A percentile compares a stretch with the other conserved stretches of the same genome.
phyloP scores from a whole-genome alignment of 2,329 filamentous ascomycete genomes.

The Rosellinia necatrix region DNA sequence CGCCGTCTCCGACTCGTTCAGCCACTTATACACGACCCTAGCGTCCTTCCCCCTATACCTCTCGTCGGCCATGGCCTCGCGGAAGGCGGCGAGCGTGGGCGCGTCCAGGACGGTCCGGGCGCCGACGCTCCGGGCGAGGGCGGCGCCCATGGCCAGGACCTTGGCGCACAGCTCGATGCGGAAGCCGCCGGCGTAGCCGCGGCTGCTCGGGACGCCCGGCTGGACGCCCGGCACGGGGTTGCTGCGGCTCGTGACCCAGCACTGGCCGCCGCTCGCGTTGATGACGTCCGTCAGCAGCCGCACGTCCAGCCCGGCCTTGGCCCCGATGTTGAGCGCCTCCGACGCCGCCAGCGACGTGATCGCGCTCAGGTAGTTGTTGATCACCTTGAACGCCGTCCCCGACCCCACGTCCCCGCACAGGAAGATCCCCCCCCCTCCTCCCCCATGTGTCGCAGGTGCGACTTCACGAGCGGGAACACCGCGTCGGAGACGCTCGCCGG shows the following conservation, averaged over 20 bases:
- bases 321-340: conserved; percentile 46
- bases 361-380: conserved; percentile 75
- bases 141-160: conserved; percentile 38
- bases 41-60: conserved; percentile 40
- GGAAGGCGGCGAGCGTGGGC: conserved; percentile 37
- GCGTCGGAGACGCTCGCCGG: conserved; percentile 46
- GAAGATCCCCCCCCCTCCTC: conserved; percentile 51
- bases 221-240: conserved; percentile 42
- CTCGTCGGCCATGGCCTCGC: conserved; percentile 37
- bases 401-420: conserved; percentile 66
- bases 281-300: conserved; percentile 66
- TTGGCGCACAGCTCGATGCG: conserved; percentile 41
- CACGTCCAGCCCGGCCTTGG: conserved; percentile 44
- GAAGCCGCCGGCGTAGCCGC: conserved; percentile 41
- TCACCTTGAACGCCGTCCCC: conserved; percentile 71
- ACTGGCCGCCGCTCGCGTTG: conserved; percentile 67
- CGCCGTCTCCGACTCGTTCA: conserved; percentile 36
- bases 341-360: conserved; percentile 63
- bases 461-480: conserved; percentile 58
- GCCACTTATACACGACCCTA: conserved; percentile 41
- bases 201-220: conserved; percentile 37
- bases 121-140: conserved; percentile 36
- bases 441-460: conserved; percentile 64
- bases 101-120: conserved; percentile 37
- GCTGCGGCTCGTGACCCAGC: conserved; percentile 41